Evolutionary conservation across 139 green algal genomes (phyloP), one percentile per base, ranked within the genome.

Genomic region (Chlorella sp.): DNA sequence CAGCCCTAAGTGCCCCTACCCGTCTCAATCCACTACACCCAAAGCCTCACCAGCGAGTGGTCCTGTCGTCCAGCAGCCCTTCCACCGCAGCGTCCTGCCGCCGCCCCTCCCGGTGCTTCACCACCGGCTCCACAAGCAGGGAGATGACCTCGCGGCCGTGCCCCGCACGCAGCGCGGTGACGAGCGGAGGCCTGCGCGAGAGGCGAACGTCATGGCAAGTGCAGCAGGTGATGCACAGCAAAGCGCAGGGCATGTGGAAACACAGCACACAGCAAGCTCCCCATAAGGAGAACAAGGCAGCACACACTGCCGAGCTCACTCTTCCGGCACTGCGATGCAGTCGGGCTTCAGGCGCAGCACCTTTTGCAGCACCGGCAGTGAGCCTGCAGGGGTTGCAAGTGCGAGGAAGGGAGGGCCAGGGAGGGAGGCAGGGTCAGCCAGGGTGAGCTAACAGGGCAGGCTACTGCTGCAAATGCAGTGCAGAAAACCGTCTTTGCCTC

Each of bases 351-450:
- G 76, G 26, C 64, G 51, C 7, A 82, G 36, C 13, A 58, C 76
- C 58, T 82, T 82, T 40, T 32, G 38, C 76, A 82, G 56, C 56
- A 82, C 76, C 9, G 40, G 72, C 76, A 7, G 64, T 14, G 38
- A 73, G 36, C 76, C 76, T 82, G 76, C 54, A 13, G 40, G 7
- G 51, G 11, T 26, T 60, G 16, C 13, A 24, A 60, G 51, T 3
- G 51, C 13, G 51, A 60, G 16, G 13, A 60, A 60, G 13, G 13
- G 51, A 16, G 2, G 11, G 46, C 46, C 46, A 54, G 11, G 46
- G 7, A 17, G 46, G 46, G 11, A 11, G 46, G 11, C 11, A n/a
- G n/a, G n/a, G n/a, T n/a, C n/a, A n/a, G n/a, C n/a, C n/a, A n/a
- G n/a, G n/a, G n/a, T n/a, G n/a, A n/a, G n/a, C n/a, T n/a, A n/a